Evolutionary conservation across 345 rosid genomes (phyloP).

Genomic region (Anastatica hierochuntica): DNA sequence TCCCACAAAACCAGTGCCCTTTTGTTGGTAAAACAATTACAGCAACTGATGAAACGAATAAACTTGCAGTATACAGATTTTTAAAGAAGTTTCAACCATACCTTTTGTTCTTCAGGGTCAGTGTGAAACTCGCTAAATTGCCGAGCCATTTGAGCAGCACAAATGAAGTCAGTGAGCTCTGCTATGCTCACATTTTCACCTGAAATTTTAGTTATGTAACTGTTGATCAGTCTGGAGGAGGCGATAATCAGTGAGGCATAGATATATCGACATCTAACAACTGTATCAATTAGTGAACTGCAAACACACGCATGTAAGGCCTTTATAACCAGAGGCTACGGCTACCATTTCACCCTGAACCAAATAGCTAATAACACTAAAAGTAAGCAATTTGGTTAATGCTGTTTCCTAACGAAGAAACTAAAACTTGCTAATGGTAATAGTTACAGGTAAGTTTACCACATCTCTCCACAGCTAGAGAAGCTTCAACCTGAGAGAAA

Average conservation of each 20-base stretch:
- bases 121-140: conserved; percentile 41
- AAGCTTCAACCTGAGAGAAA: conserved; percentile 47
- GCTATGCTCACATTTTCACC: conserved; percentile 48
- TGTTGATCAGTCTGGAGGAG: background rate
- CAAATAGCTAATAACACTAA: background rate
- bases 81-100: conserved; percentile 9
- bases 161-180: conserved; percentile 66
- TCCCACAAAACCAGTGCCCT: background rate
- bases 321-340: conserved; percentile 1
- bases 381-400: background rate
- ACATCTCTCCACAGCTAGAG: conserved; percentile 76
- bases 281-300: conserved; percentile 1
- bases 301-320: conserved; percentile 6
- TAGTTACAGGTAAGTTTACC: conserved; percentile 33
- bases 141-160: conserved; percentile 72
- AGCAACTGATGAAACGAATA: background rate
- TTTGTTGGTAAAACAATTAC: background rate
- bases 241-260: too few relatives aligned
- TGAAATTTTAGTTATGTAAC: conserved; percentile 24
- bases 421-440: background rate
- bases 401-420: background rate
- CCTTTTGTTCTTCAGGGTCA: conserved; percentile 49
- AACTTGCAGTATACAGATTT: background rate
- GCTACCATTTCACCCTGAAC: background rate
- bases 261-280: conserved; percentile 3